Evolutionary conservation across 1,139 yeast genomes (phyloP), one percentile per base, ranked within the genome.

Genomic region (Kodamaea suecica): DNA sequence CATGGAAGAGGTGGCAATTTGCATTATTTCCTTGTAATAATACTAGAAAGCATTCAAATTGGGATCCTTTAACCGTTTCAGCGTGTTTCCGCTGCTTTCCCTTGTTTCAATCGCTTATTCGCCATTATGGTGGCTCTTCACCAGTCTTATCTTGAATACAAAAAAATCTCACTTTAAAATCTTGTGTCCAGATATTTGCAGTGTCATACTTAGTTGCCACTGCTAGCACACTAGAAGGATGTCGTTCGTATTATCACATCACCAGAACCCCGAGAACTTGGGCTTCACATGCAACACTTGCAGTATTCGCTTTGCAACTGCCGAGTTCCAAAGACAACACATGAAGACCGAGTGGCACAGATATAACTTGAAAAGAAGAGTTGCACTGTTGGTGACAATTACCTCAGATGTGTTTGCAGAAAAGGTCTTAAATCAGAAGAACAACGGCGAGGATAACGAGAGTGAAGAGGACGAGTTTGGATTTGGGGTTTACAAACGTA

Each of bases 281-380:
- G 44, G 59, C 6, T 79, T 76, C 50, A 88, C 97, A 4, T 92
- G 98, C 60, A 84, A 87, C 53, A 84, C 96, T 23, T 92, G 98
- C 55, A 81, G 79, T 7, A 72, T 90, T 41, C 78, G 78, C 40
- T 92, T 92, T 52, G 77, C 81, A 12, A 70, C 81, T 12, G 82
- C 95, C 4, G 88, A 82, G 38, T 72, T 78, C 43, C 98, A 92
- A 63, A 72, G 97, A 49, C 70, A 73, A 38, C 98, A 92, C 53
- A 92, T 92, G 97, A 87, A 86, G 56, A 81, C 95, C 1, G 97
- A 90, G 43, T 90, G 97, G 97, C 97, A 88, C 53, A 73, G 95
- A 45, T 92, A 86, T 58, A 90, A 92, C 54, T 72, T 92, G 55
- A 92, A 92, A 61, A 75, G 98, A 59, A 73, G 95, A 52, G 95